Evolutionary conservation across 2,329 filamentous ascomycete genomes (phyloP), one percentile per base, ranked within the genome.

Genomic region (Aspergillus sp.): DNA sequence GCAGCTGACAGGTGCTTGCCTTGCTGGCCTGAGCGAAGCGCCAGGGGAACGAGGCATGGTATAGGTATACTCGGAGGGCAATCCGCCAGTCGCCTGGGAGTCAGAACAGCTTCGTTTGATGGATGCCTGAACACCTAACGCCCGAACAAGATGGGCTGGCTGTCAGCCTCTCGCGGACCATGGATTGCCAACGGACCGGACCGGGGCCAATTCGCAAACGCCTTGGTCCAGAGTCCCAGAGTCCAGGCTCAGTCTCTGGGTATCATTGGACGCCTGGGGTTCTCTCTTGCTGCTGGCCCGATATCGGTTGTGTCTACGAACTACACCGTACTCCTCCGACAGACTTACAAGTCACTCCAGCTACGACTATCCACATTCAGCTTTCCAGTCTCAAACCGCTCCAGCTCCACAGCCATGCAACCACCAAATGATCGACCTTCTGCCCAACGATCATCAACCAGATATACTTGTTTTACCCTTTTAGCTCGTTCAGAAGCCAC

Each of bases 101-200:
- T 24, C n/a, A 27, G 41, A 27, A 41, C 19, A 41, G 37, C 50
- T 40, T 50, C 24, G 17, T 48, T 41, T 33, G 45, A 46, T 53
- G 34, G 58, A 53, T 61, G 58, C 58, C 60, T 52, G 53, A 62
- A 46, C 20, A 39, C 50, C 56, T 51, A 44, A 40, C 45, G 33
- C 50, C 54, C 19, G 37, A 44, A 17, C 9, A 37, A 37, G 34
- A 37, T 30, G 27, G 27, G 27, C 27, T 30, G 24, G 5, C 24
- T 24, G 24, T 24, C 24, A 4, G 27, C 27, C 27, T 30, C 3
- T 9, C 27, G 27, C 27, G 27, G 27, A 30, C 27, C 27, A 30
- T 30, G 27, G 17, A 44, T 46, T 20, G 17, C 40, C 40, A 54
- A 60, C 62, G 61, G 63, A 61, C 57, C 63, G 62, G 63, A 56